phyloP scores from a whole-genome alignment of 768 basidiomycete species.

The Dictyophora rubrovolvata region DNA sequence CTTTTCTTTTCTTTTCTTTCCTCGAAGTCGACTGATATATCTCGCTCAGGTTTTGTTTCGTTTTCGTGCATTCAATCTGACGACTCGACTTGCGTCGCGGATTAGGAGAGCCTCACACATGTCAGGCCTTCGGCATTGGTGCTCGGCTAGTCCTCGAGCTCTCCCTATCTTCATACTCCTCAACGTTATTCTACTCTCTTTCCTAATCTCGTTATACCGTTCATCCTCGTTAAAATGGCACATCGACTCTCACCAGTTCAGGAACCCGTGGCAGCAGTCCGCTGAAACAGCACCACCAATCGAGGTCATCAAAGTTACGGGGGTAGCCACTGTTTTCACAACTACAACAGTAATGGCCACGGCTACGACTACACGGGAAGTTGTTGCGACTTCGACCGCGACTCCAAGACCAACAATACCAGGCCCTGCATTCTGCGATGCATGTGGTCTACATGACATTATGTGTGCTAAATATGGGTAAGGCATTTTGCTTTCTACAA shows the following conservation, averaged over 20 bases:
- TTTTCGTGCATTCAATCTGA: not conserved
- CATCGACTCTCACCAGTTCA: not conserved
- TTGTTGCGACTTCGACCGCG: not conserved
- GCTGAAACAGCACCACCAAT: not conserved
- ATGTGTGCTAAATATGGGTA: conserved; percentile 5
- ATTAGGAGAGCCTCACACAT: not conserved
- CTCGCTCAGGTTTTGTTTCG: no score
- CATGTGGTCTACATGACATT: not conserved
- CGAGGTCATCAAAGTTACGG: not conserved
- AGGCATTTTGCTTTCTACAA: not conserved
- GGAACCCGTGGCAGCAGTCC: not conserved
- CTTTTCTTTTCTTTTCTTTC: no score
- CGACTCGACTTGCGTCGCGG: not conserved
- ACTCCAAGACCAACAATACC: not conserved
- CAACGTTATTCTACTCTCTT: not conserved
- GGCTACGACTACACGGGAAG: not conserved
- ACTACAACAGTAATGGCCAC: not conserved
- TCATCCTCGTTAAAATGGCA: not conserved
- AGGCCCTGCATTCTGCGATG: conserved; percentile 6
- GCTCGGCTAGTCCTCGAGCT: not conserved
- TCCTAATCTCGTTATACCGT: not conserved
- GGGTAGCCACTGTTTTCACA: no score
- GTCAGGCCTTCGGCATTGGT: not conserved
- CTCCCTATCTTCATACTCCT: not conserved
- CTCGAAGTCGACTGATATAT: no score